Base-by-base conservation (phyloP, 177 flowering plant species). In the Telopea speciosissima region DNA sequence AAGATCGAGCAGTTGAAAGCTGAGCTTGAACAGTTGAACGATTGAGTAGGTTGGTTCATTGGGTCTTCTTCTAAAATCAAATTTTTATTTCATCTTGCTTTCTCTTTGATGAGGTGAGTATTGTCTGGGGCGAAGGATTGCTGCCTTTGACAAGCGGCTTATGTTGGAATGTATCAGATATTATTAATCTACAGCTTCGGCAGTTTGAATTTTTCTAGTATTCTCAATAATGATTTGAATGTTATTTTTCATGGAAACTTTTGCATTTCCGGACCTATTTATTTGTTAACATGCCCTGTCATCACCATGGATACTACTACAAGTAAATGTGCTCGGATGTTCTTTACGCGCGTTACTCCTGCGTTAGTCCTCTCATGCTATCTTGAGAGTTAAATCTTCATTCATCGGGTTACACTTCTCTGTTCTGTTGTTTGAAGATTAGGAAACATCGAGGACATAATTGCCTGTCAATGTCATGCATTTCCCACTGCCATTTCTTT, bases 1-100 rank as follows among this genome's bases (percentile, higher is more conserved):
- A 95, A 95, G 88, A 90, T 95, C 49, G 97, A 92, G 84, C 99
- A 92, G 74, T 77, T 95, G 82, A 95, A 95, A 76, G 99, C 97
- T 64, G 99, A 95, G 82, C 87, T 92, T 67, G 69, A 75, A 21
- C 99, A 95, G 76, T 73, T 95, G 74, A 76, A 92, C 68, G 92
- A 91, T 61, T 86, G 78, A 82, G 70, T 75, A 83, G 81, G 80
- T 83, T 72, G n/a, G 28, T 63, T n/a, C 4, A 10, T 26, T 62
- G 66, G 59, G 66, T 42, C 61, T 8, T 58, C 0, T 0, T 7
- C 61, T 6, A n/a, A 58, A 58, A 3, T 58, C 61, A 21, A 0
- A 0, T n/a, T 17, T 58, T 58, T 58, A 4, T n/a, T 58, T 19
- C 14, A 17, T 19, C 61, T 58, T 58, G 11, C 6, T n/a, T 58